Base-by-base conservation (phyloP, 202 grass and related monocot species). In the Carex arenaria region DNA sequence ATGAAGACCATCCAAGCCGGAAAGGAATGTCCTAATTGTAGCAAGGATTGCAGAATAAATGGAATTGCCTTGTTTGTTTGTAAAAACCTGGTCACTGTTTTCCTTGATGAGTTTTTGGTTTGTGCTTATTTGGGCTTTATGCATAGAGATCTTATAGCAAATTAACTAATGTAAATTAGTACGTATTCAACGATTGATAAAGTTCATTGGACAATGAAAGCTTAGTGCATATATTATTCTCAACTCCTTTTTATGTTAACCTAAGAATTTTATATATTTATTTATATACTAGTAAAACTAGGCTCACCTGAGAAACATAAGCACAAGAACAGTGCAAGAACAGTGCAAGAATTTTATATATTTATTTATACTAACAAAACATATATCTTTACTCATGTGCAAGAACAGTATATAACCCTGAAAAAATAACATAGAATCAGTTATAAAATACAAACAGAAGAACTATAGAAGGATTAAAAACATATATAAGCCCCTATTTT, bases 351-450 rank as follows among this genome's bases (percentile, higher is more conserved):
- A 43, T 26, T 17, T 69, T 56, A 55, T 83, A 11, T 18, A 71
- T 82, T 72, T 60, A 61, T 78, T 68, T 67, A 17, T 80, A 40
- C 23, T 82, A 67, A 76, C 67, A 82, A 60, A 51, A 63, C 43
- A 47, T 47, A 10, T 47, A 47, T 66, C 38, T 40, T 85, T 85
- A 42, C 80, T 89, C 86, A 83, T 89, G 82, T 90, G 79, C 67
- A 93, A 72, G 88, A 93, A 93, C 20, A 93, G 85, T 68, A 93
- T 87, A 83, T 93, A 88, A 71, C 91, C 91, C 86, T 93, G 79
- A 65, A 87, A 81, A 80, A 43, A 18, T 64, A 4, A 81, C 19
- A 61, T 32, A 11, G 19, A 42, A 71, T 66, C 31, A 80, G 38
- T 89, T 22, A 59, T 28, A 52, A 30, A 81, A 49, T 20, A 54